Conservation (phyloP, 495 filamentous ascomycete genomes). For the Xylaria venustula region DNA sequence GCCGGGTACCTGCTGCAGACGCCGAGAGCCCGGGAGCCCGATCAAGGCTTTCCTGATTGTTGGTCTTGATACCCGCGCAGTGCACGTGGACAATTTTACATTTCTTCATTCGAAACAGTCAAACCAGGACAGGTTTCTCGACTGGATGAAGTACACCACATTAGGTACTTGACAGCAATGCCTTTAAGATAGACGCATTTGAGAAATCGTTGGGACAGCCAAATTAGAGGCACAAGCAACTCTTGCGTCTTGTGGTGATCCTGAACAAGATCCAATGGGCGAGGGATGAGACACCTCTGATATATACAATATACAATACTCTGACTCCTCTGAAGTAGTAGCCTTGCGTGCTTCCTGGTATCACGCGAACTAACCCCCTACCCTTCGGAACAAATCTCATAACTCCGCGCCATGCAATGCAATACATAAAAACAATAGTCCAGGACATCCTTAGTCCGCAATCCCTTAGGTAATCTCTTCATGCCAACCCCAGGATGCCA, state of each 20-base stretch:
- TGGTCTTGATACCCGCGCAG: no score
- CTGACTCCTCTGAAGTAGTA: neutral
- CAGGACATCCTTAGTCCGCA: neutral
- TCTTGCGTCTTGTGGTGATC: neutral
- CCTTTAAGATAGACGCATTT: neutral
- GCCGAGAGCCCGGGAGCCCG: neutral
- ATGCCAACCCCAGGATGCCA: neutral
- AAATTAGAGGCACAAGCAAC: neutral
- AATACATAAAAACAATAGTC: neutral
- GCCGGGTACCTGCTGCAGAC: no score
- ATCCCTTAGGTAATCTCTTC: neutral
- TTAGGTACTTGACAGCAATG: no score
- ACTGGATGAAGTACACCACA: no score
- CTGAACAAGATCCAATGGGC: neutral
- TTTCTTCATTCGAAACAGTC: no score
- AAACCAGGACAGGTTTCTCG: no score
- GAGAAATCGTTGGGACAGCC: neutral
- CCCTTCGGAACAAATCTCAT: slow-evolving; percentile 8
- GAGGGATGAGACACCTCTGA: neutral
- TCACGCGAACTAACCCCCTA: slow-evolving; percentile 1
- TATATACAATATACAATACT: slow-evolving; percentile 9
- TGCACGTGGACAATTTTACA: no score
- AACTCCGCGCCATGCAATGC: slow-evolving; percentile 15
- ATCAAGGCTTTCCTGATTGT: neutral
- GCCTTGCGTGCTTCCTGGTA: slow-evolving; percentile 5